Base-by-base conservation (phyloP, 2,329 filamentous ascomycete species). In the Fusarium denticulatum region DNA sequence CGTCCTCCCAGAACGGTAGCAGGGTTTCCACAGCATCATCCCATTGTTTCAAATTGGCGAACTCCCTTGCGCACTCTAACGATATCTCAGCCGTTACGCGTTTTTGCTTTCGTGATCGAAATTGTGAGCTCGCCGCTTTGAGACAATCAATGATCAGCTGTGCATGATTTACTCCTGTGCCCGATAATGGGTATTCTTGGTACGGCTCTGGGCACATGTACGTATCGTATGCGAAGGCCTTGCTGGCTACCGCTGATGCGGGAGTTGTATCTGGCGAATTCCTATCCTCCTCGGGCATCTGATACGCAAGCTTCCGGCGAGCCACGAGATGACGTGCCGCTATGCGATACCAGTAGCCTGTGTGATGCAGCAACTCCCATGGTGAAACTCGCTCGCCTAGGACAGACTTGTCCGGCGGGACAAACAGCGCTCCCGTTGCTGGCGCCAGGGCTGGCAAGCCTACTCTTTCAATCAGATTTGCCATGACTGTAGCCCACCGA, bases 191-290 rank as follows among this genome's bases (percentile, higher is more conserved):
- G 55, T 85, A 86, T 75, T 92, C 90, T 71, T 90, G 85, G 69
- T 90, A 84, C 4, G 91, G 90, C 43, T 89, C 86, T 18, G 89
- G 90, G 62, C 90, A 92, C 82, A 93, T 86, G 79, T 92, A 93
- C 3, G 88, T 90, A 77, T 93, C 91, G 70, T 92, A 91, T 3
- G 84, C 84, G 69, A 90, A 90, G 1, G 86, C 84, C 58, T 87
- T 88, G 74, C 83, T 85, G 15, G 85, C 83, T 13, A 84, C 81
- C 12, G 83, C 82, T 8, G 86, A 84, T 22, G 85, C 84, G 10
- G 85, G 82, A 8, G 86, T 85, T 7, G 80, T 75, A 40, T 86
- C 85, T 11, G 89, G 89, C 4, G 85, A 82, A 57, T 83, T 83
- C 42, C 90, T 83, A 69, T 83, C 89, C 64, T 91, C 89, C 34